phyloP scores from a whole-genome alignment of 2,329 filamentous ascomycete genomes.

The Aspergillus fumigatus region DNA sequence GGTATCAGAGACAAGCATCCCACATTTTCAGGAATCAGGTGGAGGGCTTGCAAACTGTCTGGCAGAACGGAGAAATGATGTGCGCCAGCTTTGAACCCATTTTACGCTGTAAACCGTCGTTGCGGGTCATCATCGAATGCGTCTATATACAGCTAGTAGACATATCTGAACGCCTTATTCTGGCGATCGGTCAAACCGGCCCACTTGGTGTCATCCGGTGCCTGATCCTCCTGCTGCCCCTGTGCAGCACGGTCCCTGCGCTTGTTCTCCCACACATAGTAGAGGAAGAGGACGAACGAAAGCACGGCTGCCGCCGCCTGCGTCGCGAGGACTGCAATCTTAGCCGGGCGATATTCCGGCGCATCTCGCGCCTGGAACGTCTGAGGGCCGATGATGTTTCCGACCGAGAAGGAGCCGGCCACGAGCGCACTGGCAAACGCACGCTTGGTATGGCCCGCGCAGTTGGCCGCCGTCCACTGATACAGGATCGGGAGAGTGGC shows the following conservation, averaged over 20 bases:
- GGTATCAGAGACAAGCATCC: no score
- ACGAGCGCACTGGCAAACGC: slow-evolving; percentile 45
- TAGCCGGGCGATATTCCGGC: slow-evolving; percentile 40
- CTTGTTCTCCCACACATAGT: slow-evolving; percentile 31
- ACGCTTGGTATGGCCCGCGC: slow-evolving; percentile 49
- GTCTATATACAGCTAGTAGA: slow-evolving; percentile 20
- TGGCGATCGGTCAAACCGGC: slow-evolving; percentile 32
- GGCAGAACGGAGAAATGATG: no score
- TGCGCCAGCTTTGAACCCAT: not conserved
- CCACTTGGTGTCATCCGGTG: slow-evolving; percentile 24
- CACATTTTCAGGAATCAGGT: no score
- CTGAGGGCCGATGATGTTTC: slow-evolving; percentile 46
- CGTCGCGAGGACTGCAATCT: slow-evolving; percentile 39
- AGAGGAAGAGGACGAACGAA: slow-evolving; percentile 24
- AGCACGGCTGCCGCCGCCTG: slow-evolving; percentile 28
- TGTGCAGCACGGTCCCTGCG: slow-evolving; percentile 16
- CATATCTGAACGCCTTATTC: slow-evolving; percentile 31
- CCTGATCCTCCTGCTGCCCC: slow-evolving; percentile 7
- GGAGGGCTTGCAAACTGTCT: no score
- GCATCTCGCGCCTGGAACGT: slow-evolving; percentile 43
- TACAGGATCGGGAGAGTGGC: slow-evolving; percentile 44
- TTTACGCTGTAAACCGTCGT: not conserved
- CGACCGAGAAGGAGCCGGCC: slow-evolving; percentile 41
- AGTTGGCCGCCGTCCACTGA: slow-evolving; percentile 46
- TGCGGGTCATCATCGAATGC: not conserved